Evolutionary conservation across 495 filamentous ascomycete genomes (phyloP).

Genomic region (Geopyxis carbonaria): DNA sequence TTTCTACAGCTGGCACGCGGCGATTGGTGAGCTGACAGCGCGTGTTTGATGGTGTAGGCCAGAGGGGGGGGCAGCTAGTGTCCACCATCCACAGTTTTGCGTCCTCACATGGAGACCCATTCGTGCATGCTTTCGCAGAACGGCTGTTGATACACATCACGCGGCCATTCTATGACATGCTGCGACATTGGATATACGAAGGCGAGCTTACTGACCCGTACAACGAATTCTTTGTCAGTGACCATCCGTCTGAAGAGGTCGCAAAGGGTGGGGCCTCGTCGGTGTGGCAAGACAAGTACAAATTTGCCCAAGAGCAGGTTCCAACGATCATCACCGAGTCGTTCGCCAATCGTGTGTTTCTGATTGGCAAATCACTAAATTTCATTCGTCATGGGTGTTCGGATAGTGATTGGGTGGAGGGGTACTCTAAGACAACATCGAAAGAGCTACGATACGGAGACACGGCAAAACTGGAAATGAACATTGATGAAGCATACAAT

Average conservation of each 20-base stretch:
- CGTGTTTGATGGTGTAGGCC: no score
- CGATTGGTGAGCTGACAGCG: no score
- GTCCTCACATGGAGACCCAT: slow-evolving; percentile 83
- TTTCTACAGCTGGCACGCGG: no score
- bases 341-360: slow-evolving; percentile 86
- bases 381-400: slow-evolving; percentile 92
- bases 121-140: slow-evolving; percentile 86
- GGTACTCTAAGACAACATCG: slow-evolving; percentile 83
- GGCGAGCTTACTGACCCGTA: slow-evolving; percentile 94
- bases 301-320: slow-evolving; percentile 65
- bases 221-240: slow-evolving; percentile 84
- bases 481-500: slow-evolving; percentile 93
- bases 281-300: slow-evolving; percentile 98
- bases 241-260: slow-evolving; percentile 23
- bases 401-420: slow-evolving; percentile 88
- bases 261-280: slow-evolving; percentile 56
- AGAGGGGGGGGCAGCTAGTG: slow-evolving; percentile 85
- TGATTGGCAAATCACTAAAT: slow-evolving; percentile 95
- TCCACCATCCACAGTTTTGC: slow-evolving; percentile 87
- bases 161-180: slow-evolving; percentile 92
- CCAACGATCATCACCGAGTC: slow-evolving; percentile 82
- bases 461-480: slow-evolving; percentile 74
- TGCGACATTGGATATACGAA: slow-evolving; percentile 95
- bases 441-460: slow-evolving; percentile 89
- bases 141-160: slow-evolving; percentile 80